phyloP scores from a whole-genome alignment of 352 stramenopile genomes.

The Phytophthora ohioensis region DNA sequence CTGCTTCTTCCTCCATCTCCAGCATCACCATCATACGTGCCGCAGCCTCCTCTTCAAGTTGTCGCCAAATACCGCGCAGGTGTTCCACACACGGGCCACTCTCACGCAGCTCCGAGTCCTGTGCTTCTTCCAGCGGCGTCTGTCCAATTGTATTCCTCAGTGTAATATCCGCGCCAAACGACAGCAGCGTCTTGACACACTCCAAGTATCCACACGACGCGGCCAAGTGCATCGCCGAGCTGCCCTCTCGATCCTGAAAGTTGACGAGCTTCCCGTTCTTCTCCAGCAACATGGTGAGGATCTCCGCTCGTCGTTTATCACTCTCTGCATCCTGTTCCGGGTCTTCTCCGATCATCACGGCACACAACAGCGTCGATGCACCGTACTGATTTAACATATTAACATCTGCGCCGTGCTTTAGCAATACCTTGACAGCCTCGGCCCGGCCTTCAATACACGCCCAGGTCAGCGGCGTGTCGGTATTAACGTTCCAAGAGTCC shows the following conservation, averaged over 20 bases:
- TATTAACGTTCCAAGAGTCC: conserved; percentile 79
- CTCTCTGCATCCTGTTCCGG: conserved; percentile 56
- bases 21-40: conserved; percentile 86
- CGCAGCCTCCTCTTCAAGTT: conserved; percentile 80
- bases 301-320: conserved; percentile 61
- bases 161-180: conserved; percentile 75
- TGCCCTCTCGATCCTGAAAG: conserved; percentile 84
- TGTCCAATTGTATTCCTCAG: conserved; percentile 82
- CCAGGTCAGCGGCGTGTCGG: conserved; percentile 84
- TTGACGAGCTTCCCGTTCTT: conserved; percentile 79
- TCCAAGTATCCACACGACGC: conserved; percentile 76
- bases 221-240: conserved; percentile 85
- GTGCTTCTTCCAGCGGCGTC: conserved; percentile 82
- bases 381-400: conserved; percentile 79
- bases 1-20: conserved; percentile 76
- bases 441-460: conserved; percentile 81
- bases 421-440: conserved; percentile 72
- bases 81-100: conserved; percentile 70
- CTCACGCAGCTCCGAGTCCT: conserved; percentile 64
- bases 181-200: conserved; percentile 75
- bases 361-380: conserved; percentile 76
- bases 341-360: conserved; percentile 84
- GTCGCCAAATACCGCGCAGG: conserved; percentile 69
- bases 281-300: conserved; percentile 64
- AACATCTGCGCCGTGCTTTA: conserved; percentile 68